phyloP scores from a whole-genome alignment of 345 rosid species.

The Ceriops tagal region DNA sequence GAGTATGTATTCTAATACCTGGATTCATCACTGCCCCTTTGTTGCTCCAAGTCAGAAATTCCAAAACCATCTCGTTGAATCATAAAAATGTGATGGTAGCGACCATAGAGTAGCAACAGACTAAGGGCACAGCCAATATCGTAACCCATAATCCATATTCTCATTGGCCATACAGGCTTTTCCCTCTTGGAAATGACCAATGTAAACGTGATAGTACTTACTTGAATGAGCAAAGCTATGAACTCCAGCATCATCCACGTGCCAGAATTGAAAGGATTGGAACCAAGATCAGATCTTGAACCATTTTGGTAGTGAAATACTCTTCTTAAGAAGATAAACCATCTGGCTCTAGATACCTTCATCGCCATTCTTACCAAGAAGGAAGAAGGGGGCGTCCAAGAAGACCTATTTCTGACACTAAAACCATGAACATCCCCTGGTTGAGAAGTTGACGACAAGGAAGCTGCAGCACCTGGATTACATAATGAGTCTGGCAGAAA shows the following conservation, averaged over 20 bases:
- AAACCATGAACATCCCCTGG: conserved; percentile 27
- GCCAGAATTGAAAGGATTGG: conserved; percentile 85
- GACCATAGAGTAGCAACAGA: conserved; percentile 71
- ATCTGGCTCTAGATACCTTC: conserved; percentile 88
- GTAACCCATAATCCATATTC: conserved; percentile 84
- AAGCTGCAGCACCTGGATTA: conserved; percentile 32
- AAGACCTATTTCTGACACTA: conserved; percentile 44
- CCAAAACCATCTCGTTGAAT: conserved; percentile 49
- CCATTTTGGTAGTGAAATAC: conserved; percentile 97
- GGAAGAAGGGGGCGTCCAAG: conserved; percentile 38
- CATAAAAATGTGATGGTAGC: conserved; percentile 44
- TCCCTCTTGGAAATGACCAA: conserved; percentile 63
- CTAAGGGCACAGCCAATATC: conserved; percentile 76
- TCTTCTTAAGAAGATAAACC: conserved; percentile 90
- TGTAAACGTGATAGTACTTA: conserved; percentile 57
- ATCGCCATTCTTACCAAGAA: conserved; percentile 59
- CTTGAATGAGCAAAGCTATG: conserved; percentile 64
- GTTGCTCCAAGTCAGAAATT: conserved; percentile 65
- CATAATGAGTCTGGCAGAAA: conserved; percentile 46
- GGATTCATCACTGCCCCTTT: conserved; percentile 63
- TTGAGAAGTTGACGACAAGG: conserved; percentile 47
- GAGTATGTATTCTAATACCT: conserved; percentile 46
- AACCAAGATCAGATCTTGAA: conserved; percentile 74
- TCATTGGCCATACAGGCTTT: conserved; percentile 87
- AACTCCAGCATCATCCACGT: conserved; percentile 90